Evolutionary conservation across 148 eudicot species (phyloP).

Genomic region (Camellia lanceoleosa): DNA sequence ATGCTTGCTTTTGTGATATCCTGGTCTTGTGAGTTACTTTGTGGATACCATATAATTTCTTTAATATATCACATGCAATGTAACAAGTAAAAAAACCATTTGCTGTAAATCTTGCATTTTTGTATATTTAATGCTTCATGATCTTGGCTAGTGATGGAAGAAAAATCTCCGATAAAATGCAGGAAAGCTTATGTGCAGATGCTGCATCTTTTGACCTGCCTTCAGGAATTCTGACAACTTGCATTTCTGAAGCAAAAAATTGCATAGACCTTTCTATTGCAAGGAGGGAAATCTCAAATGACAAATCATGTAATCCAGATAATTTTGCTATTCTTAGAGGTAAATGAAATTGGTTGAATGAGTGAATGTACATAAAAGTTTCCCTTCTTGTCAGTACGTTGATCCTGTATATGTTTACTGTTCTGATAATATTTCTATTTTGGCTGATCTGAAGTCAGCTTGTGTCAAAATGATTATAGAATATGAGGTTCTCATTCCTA

Average conservation of each 20-base stretch:
- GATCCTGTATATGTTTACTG: not conserved
- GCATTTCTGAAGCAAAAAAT: conserved; percentile 85
- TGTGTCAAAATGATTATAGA: not conserved
- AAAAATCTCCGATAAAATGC: conserved; percentile 20
- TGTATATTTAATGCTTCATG: not conserved
- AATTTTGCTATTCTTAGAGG: conserved; percentile 97
- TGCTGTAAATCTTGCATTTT: conserved; percentile 2
- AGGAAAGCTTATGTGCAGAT: conserved; percentile 95
- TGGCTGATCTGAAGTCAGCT: conserved; percentile 2
- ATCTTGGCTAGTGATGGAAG: not conserved
- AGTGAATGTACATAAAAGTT: not conserved
- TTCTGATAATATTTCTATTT: not conserved
- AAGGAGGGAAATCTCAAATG: conserved; percentile 77
- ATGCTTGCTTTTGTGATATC: conserved; percentile 10
- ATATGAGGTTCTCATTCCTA: too few species aligned
- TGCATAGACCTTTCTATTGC: conserved; percentile 72
- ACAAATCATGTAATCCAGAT: conserved; percentile 74
- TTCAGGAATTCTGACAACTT: conserved; percentile 68
- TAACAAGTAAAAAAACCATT: not conserved
- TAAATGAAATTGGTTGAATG: conserved; percentile 23
- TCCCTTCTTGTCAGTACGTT: not conserved
- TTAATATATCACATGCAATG: not conserved
- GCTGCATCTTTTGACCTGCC: conserved; percentile 97
- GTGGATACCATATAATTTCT: too few species aligned
- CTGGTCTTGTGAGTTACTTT: not conserved